Conservation (phyloP, 805 yeast genomes). For the Kuraishia cidri region DNA sequence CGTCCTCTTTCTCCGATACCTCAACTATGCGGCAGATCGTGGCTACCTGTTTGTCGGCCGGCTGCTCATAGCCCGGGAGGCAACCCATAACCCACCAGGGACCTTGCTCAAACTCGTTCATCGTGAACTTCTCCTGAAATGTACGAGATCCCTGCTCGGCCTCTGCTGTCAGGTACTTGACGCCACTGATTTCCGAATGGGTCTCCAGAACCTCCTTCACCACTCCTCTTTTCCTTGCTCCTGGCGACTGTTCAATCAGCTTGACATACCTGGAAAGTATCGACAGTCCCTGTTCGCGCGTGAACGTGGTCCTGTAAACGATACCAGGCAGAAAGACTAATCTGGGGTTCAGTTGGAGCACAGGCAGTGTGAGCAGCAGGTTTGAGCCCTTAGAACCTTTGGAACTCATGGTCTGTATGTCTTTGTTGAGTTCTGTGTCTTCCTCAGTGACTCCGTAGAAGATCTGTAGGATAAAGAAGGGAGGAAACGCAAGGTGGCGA, state of each 20-base stretch:
- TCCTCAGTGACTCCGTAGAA: too few species aligned
- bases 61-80: slow-evolving; percentile 12
- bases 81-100: slow-evolving; percentile 13
- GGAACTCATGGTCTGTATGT: too few species aligned
- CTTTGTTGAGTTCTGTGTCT: too few species aligned
- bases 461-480: too few species aligned
- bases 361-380: slow-evolving; percentile 10
- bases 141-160: slow-evolving; percentile 1
- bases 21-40: slow-evolving; percentile 40
- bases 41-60: slow-evolving; percentile 11
- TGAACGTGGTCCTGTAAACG: slow-evolving; percentile 46
- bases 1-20: slow-evolving; percentile 31
- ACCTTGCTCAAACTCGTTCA: too few species aligned
- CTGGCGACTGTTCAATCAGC: slow-evolving; percentile 1
- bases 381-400: too few species aligned
- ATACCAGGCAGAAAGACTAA: slow-evolving; percentile 54
- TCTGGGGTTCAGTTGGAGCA: slow-evolving; percentile 10
- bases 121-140: not conserved
- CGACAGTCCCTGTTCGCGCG: slow-evolving; percentile 34
- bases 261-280: slow-evolving; percentile 28
- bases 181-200: slow-evolving; percentile 7
- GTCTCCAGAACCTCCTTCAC: not conserved
- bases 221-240: not conserved
- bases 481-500: too few species aligned
- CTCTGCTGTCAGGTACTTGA: not conserved